Evolutionary conservation across 169 alveolate genomes (phyloP).

Genomic region (Babesia sp.): DNA sequence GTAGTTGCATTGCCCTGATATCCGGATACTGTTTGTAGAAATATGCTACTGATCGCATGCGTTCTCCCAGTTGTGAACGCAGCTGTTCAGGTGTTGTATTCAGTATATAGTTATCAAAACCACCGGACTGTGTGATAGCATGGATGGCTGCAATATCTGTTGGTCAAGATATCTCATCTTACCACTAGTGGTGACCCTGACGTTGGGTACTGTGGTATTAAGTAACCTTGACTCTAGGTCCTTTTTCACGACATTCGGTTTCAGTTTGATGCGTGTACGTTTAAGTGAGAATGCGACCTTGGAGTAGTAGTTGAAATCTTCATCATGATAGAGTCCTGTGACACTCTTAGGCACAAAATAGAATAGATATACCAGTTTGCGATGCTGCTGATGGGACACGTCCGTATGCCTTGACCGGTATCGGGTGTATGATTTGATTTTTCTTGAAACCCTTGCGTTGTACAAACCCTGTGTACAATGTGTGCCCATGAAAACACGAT

Average conservation of each 20-base stretch:
- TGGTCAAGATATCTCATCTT: neutral
- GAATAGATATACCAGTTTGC: conserved; percentile 72
- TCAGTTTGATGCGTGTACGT: conserved; percentile 75
- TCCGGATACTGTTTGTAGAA: conserved; percentile 74
- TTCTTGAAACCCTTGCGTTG: conserved; percentile 80
- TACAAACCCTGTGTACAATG: conserved; percentile 17
- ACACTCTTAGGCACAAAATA: neutral
- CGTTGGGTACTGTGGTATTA: conserved; percentile 79
- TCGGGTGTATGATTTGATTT: conserved; percentile 79
- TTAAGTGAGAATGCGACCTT: conserved; percentile 80
- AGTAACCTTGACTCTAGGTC: conserved; percentile 73
- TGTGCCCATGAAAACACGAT: too few species aligned
- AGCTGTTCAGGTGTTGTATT: conserved; percentile 87
- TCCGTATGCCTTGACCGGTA: conserved; percentile 88
- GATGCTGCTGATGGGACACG: conserved; percentile 87
- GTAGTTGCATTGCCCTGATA: conserved; percentile 48
- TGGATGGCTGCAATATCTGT: conserved; percentile 67
- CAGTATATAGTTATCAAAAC: conserved; percentile 83
- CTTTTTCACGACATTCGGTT: conserved; percentile 76
- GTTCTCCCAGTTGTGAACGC: conserved; percentile 83
- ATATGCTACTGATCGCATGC: conserved; percentile 80
- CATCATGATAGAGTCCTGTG: conserved; percentile 83
- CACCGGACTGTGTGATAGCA: conserved; percentile 86
- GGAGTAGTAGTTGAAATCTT: conserved; percentile 82
- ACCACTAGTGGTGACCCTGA: conserved; percentile 81